Evolutionary conservation across 306 rosid genomes (phyloP).

Genomic region (Elaeagnus macrophylla): DNA sequence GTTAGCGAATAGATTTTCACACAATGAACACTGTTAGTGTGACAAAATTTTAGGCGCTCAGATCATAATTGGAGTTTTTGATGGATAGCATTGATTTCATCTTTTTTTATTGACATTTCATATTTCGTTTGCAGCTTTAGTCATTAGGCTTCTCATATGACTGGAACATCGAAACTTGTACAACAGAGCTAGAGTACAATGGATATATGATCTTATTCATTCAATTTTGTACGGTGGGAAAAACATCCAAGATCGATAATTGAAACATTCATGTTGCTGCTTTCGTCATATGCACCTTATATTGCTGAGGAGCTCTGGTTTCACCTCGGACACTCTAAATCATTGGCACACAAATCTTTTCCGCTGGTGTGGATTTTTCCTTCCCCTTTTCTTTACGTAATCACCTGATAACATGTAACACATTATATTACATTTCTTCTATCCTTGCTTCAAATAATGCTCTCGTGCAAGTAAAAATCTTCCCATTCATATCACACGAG

Average conservation of each 20-base stretch:
- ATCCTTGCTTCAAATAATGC: too few species aligned
- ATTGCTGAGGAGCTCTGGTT: conserved; percentile 94
- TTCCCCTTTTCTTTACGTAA: conserved; percentile 7
- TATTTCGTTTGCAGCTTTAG: conserved; percentile 54
- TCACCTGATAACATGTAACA: conserved; percentile 10
- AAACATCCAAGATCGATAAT: conserved; percentile 60
- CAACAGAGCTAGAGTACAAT: conserved; percentile 83
- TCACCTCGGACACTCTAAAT: conserved; percentile 68
- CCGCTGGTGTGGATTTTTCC: conserved; percentile 48
- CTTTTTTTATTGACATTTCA: conserved; percentile 22
- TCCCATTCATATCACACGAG: too few species aligned
- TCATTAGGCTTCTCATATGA: conserved; percentile 95
- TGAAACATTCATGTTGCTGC: conserved; percentile 78
- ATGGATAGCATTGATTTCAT: conserved; percentile 14
- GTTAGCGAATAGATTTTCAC: neutral
- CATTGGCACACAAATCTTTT: conserved; percentile 67
- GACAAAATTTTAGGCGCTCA: conserved; percentile 1
- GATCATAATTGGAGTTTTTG: conserved; percentile 8
- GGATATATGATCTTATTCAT: conserved; percentile 96
- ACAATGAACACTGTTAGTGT: neutral
- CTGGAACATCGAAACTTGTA: conserved; percentile 93
- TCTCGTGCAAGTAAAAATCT: too few species aligned
- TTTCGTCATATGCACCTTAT: conserved; percentile 92
- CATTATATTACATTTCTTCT: too few species aligned
- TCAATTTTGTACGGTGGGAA: conserved; percentile 72